phyloP scores from a whole-genome alignment of 352 stramenopile species.

The Achlya hypogyna region DNA sequence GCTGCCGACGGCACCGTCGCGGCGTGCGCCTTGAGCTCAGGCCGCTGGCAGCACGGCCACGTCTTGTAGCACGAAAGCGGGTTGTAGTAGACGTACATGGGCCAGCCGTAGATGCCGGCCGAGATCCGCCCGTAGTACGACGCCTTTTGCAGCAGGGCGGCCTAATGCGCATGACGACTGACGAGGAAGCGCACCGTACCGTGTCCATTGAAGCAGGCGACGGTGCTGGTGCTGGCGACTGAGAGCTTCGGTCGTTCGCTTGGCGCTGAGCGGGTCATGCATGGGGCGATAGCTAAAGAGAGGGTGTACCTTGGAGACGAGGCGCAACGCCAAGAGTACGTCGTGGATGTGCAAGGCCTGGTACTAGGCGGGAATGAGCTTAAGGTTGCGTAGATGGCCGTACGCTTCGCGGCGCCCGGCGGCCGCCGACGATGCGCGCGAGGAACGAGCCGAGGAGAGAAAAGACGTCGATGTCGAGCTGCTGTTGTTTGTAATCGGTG shows the following conservation, averaged over 20 bases:
- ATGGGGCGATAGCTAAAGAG: neutral
- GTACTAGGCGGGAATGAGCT: slow-evolving; percentile 24
- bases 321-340: slow-evolving; percentile 52
- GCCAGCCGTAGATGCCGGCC: slow-evolving; percentile 74
- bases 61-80: slow-evolving; percentile 60
- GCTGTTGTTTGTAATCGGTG: slow-evolving; percentile 34
- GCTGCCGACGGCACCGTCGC: neutral
- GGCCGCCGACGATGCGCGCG: slow-evolving; percentile 65
- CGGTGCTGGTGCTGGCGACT: neutral
- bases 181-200: neutral
- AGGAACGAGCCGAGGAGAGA: slow-evolving; percentile 50
- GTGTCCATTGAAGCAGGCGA: neutral
- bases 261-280: too few species aligned
- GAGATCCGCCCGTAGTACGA: slow-evolving; percentile 56
- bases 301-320: slow-evolving; percentile 36
- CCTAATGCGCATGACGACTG: slow-evolving; percentile 22
- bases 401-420: slow-evolving; percentile 41
- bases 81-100: slow-evolving; percentile 68
- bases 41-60: slow-evolving; percentile 32
- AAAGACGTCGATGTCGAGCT: slow-evolving; percentile 58
- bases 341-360: slow-evolving; percentile 62
- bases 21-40: neutral
- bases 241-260: neutral
- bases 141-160: slow-evolving; percentile 38
- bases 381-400: neutral